Evolutionary conservation across 345 rosid genomes (phyloP).

Genomic region (Nephelium lappaceum): DNA sequence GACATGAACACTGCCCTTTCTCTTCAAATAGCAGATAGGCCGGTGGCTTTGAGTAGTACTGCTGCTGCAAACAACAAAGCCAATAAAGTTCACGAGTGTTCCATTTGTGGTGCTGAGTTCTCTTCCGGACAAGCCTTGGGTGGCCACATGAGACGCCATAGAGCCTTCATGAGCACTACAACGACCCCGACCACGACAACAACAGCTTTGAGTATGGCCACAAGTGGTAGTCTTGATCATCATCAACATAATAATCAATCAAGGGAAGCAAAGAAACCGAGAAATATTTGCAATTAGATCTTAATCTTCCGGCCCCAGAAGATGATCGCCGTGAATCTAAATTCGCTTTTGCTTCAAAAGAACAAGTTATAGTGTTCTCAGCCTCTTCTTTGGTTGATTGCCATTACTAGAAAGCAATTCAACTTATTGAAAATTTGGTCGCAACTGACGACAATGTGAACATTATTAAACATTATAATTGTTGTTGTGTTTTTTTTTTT

Average conservation of each 20-base stretch:
- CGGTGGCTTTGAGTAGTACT: slow-evolving; percentile 16
- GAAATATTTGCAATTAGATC: slow-evolving; percentile 50
- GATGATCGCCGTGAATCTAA: slow-evolving; percentile 34
- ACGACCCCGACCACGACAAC: slow-evolving; percentile 12
- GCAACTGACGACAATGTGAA: not conserved
- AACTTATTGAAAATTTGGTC: not conserved
- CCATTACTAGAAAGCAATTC: slow-evolving; percentile 40
- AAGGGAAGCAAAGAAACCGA: slow-evolving; percentile 47
- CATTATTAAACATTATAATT: not conserved
- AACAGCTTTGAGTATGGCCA: slow-evolving; percentile 17
- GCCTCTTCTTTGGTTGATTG: slow-evolving; percentile 66
- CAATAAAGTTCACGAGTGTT: slow-evolving; percentile 75
- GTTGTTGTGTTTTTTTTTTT: no score
- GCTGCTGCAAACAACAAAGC: slow-evolving; percentile 16
- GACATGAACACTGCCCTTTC: slow-evolving; percentile 48
- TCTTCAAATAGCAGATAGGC: slow-evolving; percentile 40
- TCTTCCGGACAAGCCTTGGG: slow-evolving; percentile 93
- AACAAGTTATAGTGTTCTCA: slow-evolving; percentile 61
- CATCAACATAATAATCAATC: slow-evolving; percentile 22
- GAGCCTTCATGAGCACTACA: slow-evolving; percentile 30
- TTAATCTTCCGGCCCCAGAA: slow-evolving; percentile 73
- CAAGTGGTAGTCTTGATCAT: slow-evolving; percentile 11
- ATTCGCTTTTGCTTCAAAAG: slow-evolving; percentile 35
- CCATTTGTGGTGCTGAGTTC: slow-evolving; percentile 81
- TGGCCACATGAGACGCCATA: slow-evolving; percentile 95